These are phyloP conservation scores for Canariomyces notabilis DNA, from an alignment of 2,329 filamentous ascomycete genomes.

Conservation along the genomic window DNA sequence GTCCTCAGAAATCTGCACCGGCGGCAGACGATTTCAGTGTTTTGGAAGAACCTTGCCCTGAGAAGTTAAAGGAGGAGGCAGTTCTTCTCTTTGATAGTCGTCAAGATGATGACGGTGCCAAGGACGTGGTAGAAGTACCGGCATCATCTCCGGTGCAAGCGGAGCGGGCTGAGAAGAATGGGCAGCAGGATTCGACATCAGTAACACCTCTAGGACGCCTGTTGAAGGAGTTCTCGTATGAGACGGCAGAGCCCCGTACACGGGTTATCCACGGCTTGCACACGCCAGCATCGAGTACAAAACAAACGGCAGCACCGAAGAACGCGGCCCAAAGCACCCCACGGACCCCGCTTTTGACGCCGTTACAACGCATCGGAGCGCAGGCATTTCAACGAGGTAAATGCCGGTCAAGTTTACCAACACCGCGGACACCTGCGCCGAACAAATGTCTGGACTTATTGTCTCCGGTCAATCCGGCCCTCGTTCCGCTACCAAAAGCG, in stretches of 20 bases:
- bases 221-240: conserved; percentile 28
- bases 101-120: conserved; percentile 2
- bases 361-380: conserved; percentile 49
- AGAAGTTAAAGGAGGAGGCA: conserved; percentile 14
- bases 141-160: conserved; percentile 15
- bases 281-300: conserved; percentile 33
- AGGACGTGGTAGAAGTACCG: conserved; percentile 21
- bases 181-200: conserved; percentile 6
- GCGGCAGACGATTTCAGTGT: conserved; percentile 38
- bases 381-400: conserved; percentile 37
- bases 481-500: conserved; percentile 51
- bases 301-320: conserved; percentile 15
- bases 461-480: conserved; percentile 45
- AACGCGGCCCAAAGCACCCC: background rate
- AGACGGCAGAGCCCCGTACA: conserved; percentile 21
- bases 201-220: conserved; percentile 23
- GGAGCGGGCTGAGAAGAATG: background rate
- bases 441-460: conserved; percentile 22
- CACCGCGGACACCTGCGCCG: conserved; percentile 22
- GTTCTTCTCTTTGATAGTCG: conserved; percentile 3
- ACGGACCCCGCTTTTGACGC: conserved; percentile 34
- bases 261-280: conserved; percentile 38
- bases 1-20: conserved; percentile 34
- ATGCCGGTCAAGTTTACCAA: conserved; percentile 20
- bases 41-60: conserved; percentile 37